These are phyloP conservation scores for Chloris gayana DNA, from an alignment of 176 grass and related monocot species.

Conservation along the genomic window DNA sequence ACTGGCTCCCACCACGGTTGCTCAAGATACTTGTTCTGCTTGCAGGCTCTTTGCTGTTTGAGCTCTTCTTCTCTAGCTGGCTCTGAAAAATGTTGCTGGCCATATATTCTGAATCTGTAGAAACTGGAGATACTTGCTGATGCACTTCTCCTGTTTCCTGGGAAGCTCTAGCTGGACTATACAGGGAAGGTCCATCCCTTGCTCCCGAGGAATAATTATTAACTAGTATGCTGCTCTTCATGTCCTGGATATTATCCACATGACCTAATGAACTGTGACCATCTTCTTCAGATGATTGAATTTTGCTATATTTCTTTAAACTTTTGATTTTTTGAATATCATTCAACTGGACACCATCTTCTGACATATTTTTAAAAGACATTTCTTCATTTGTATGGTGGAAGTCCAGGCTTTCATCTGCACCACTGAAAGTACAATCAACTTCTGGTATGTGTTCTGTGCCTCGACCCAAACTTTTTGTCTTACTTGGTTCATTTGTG, in stretches of 20 bases:
- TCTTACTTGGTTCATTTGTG: slow-evolving; percentile 23
- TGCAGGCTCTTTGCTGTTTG: slow-evolving; percentile 42
- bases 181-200: background rate
- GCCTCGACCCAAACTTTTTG: slow-evolving; percentile 12
- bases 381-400: slow-evolving; percentile 10
- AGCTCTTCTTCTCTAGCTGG: slow-evolving; percentile 23
- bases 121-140: slow-evolving; percentile 23
- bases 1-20: slow-evolving; percentile 27
- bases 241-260: slow-evolving; percentile 11
- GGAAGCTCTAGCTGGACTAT: slow-evolving; percentile 13
- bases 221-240: background rate
- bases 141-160: slow-evolving; percentile 7
- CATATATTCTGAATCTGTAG: slow-evolving; percentile 23
- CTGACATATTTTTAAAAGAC: slow-evolving; percentile 23
- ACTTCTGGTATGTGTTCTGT: slow-evolving; percentile 1
- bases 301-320: no score
- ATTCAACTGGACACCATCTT: slow-evolving; percentile 15
- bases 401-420: slow-evolving; percentile 8
- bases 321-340: no score
- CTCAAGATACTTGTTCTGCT: slow-evolving; percentile 41
- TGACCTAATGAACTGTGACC: slow-evolving; percentile 8
- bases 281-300: slow-evolving; percentile 17
- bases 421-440: slow-evolving; percentile 25
- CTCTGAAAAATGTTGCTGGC: slow-evolving; percentile 17
- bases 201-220: slow-evolving; percentile 7